These are phyloP conservation scores for Neurospora tetrasperma DNA, from an alignment of 495 filamentous ascomycete species.

Conservation along the genomic window DNA sequence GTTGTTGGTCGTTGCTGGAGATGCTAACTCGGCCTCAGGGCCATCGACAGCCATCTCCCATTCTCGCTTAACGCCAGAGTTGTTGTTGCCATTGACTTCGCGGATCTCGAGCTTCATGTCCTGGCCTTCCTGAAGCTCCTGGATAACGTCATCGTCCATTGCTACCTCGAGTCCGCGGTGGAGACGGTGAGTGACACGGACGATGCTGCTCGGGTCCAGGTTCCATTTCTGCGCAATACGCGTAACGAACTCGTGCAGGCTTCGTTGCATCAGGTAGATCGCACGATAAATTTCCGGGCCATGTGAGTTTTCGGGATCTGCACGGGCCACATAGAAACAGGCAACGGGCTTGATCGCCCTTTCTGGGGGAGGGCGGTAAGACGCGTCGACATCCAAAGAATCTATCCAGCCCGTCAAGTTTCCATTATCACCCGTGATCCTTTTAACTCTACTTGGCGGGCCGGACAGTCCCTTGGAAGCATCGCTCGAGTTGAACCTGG, in stretches of 20 bases:
- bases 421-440: slow-evolving; percentile 37
- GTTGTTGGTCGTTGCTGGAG: slow-evolving; percentile 21
- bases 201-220: slow-evolving; percentile 59
- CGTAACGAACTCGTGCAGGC: slow-evolving; percentile 55
- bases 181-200: slow-evolving; percentile 60
- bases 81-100: slow-evolving; percentile 22
- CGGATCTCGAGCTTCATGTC: slow-evolving; percentile 59
- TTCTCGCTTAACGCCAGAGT: slow-evolving; percentile 32
- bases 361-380: slow-evolving; percentile 73
- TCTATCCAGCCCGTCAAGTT: slow-evolving; percentile 75
- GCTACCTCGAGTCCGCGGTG: slow-evolving; percentile 67
- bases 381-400: slow-evolving; percentile 75
- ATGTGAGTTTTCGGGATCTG: slow-evolving; percentile 39
- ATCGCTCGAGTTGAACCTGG: slow-evolving; percentile 21
- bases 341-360: slow-evolving; percentile 62
- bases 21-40: slow-evolving; percentile 28
- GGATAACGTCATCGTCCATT: slow-evolving; percentile 83
- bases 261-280: slow-evolving; percentile 73
- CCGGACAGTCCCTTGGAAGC: slow-evolving; percentile 35
- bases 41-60: slow-evolving; percentile 44
- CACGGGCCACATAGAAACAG: slow-evolving; percentile 74
- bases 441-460: slow-evolving; percentile 37
- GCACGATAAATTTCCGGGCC: slow-evolving; percentile 67
- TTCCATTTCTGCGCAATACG: slow-evolving; percentile 67
- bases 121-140: slow-evolving; percentile 80